phyloP scores from a whole-genome alignment of 768 basidiomycete genomes.

The Cystofilobasidium ferigula region DNA sequence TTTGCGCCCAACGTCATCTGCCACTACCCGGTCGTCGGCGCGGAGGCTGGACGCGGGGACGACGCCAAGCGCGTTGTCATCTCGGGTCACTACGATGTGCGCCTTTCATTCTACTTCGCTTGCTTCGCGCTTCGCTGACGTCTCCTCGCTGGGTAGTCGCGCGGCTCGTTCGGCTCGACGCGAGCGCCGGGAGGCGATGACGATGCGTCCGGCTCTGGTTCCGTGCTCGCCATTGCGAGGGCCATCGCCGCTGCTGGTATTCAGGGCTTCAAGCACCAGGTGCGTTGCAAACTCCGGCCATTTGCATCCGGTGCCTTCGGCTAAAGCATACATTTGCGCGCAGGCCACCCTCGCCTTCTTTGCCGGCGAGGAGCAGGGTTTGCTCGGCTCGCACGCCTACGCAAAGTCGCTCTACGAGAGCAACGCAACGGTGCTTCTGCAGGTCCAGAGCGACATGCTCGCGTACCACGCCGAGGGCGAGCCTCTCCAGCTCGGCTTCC shows the following conservation, averaged over 20 bases:
- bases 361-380: conserved; percentile 85
- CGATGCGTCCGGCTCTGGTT: conserved; percentile 55
- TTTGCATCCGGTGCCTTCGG: not conserved
- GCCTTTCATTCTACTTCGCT: not conserved
- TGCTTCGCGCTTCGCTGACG: not conserved
- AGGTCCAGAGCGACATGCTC: conserved; percentile 88
- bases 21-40: conserved; percentile 40
- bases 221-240: conserved; percentile 68
- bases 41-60: not conserved
- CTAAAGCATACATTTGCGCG: conserved; percentile 41
- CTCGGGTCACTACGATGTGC: conserved; percentile 50
- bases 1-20: conserved; percentile 84
- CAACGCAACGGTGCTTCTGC: conserved; percentile 60
- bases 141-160: conserved; percentile 47
- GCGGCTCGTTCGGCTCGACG: conserved; percentile 70
- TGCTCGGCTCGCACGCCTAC: conserved; percentile 66
- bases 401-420: conserved; percentile 51
- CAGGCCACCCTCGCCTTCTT: conserved; percentile 74
- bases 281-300: conserved; percentile 37
- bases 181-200: conserved; percentile 59
- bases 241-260: conserved; percentile 45
- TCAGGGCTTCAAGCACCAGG: conserved; percentile 42
- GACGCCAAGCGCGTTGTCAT: conserved; percentile 52
- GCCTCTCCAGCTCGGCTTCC: conserved; percentile 71
- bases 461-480: conserved; percentile 70